Evolutionary conservation across 805 yeast species (phyloP).

Genomic region (Blastobotrys terrestris): DNA sequence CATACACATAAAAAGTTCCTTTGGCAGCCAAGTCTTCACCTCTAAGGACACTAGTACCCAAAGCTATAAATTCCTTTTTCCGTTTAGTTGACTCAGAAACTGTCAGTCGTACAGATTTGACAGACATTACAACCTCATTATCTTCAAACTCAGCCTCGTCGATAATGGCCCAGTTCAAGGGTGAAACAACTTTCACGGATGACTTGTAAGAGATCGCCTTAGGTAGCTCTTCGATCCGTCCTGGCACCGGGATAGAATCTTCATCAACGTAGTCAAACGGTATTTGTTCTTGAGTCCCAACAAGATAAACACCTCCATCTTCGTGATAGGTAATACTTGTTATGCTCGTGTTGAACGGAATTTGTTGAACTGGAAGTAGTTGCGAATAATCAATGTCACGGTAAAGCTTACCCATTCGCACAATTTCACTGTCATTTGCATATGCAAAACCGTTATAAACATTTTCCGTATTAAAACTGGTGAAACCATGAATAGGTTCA

Average conservation of each 20-base stretch:
- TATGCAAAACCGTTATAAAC: slow-evolving; percentile 53
- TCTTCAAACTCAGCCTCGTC: slow-evolving; percentile 61
- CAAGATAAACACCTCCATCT: slow-evolving; percentile 51
- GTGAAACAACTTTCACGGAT: slow-evolving; percentile 58
- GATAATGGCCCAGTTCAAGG: slow-evolving; percentile 68
- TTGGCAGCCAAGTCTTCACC: slow-evolving; percentile 76
- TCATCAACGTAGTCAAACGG: slow-evolving; percentile 67
- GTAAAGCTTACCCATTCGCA: slow-evolving; percentile 40
- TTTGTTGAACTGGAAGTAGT: slow-evolving; percentile 14
- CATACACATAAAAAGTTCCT: slow-evolving; percentile 71
- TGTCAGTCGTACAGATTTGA: slow-evolving; percentile 49
- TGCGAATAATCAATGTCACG: slow-evolving; percentile 14
- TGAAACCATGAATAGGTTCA: slow-evolving; percentile 43
- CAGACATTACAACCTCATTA: slow-evolving; percentile 57
- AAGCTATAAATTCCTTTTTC: slow-evolving; percentile 60
- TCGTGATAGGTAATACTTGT: slow-evolving; percentile 67
- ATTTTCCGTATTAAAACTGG: slow-evolving; percentile 40
- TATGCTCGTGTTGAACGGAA: slow-evolving; percentile 51
- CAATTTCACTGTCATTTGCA: slow-evolving; percentile 63
- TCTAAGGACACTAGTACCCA: slow-evolving; percentile 72
- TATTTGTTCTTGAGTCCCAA: slow-evolving; percentile 53
- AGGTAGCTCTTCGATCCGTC: slow-evolving; percentile 44
- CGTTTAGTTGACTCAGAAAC: slow-evolving; percentile 31
- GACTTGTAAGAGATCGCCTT: slow-evolving; percentile 57
- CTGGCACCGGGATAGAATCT: slow-evolving; percentile 60